Evolutionary conservation across 805 yeast species (phyloP).

Genomic region (Vanderwaltozyma verrucispora): DNA sequence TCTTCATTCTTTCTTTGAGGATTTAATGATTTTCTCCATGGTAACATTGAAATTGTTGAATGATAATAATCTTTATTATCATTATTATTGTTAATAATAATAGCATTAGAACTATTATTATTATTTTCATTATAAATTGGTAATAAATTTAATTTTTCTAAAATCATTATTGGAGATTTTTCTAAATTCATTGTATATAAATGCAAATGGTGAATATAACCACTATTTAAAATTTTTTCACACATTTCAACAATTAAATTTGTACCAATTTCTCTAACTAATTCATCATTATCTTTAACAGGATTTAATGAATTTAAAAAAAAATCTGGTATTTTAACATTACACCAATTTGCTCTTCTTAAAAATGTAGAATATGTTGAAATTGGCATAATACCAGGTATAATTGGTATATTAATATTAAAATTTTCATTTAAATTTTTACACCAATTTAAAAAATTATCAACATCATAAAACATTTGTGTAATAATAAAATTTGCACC

Average conservation of each 20-base stretch:
- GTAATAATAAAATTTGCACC: conserved; percentile 94
- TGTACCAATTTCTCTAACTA: conserved; percentile 79
- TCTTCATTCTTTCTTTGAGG: conserved; percentile 70
- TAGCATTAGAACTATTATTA: no score
- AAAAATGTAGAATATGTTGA: conserved; percentile 88
- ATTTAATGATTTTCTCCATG: conserved; percentile 89
- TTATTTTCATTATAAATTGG: conserved; percentile 28
- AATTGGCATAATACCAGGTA: conserved; percentile 98
- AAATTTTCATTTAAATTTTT: conserved; percentile 48
- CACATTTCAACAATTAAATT: conserved; percentile 80
- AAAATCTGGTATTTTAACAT: conserved; percentile 64
- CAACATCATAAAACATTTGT: conserved; percentile 95
- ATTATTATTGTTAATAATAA: conserved; percentile 6
- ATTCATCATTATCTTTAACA: conserved; percentile 80
- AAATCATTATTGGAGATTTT: conserved; percentile 76
- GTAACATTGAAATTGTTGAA: conserved; percentile 30
- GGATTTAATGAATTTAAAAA: conserved; percentile 66
- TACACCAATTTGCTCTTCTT: conserved; percentile 93
- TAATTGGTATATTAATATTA: conserved; percentile 77
- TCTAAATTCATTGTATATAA: conserved; percentile 97
- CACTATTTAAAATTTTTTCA: conserved; percentile 53
- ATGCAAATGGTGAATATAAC: conserved; percentile 76
- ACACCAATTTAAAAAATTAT: conserved; percentile 79
- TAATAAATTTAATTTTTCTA: conserved; percentile 60
- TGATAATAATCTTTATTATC: background rate